Evolutionary conservation across 2,329 filamentous ascomycete species (phyloP).

Genomic region (Colletotrichum neosansevieriae): DNA sequence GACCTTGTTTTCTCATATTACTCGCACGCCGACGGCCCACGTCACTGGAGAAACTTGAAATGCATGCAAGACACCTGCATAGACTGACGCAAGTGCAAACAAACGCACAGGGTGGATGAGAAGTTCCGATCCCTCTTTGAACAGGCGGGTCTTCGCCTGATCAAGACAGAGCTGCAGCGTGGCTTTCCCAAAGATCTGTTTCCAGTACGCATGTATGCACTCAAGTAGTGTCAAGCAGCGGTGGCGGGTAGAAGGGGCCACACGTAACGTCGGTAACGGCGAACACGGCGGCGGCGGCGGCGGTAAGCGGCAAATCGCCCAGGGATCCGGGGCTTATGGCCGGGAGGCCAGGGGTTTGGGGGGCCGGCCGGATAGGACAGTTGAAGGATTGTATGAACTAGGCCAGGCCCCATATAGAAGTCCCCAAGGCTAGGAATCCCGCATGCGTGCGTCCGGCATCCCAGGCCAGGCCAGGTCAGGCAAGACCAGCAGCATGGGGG

Average conservation of each 20-base stretch:
- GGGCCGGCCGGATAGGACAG: conserved; percentile 26
- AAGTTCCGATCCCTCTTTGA: conserved; percentile 80
- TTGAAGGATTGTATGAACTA: neutral
- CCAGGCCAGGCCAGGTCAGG: conserved; percentile 3
- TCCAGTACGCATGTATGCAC: conserved; percentile 82
- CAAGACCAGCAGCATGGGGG: conserved; percentile 11
- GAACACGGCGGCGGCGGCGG: conserved; percentile 13
- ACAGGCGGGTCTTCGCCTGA: conserved; percentile 74
- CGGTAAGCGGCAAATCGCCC: conserved; percentile 34
- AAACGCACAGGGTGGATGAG: conserved; percentile 68
- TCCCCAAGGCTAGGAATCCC: conserved; percentile 10
- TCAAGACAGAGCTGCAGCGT: conserved; percentile 78
- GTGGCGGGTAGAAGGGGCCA: conserved; percentile 23
- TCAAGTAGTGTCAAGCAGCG: conserved; percentile 57
- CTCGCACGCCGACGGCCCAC: conserved; percentile 18
- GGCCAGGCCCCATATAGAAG: neutral
- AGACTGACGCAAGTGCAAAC: conserved; percentile 29
- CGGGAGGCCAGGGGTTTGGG: conserved; percentile 17
- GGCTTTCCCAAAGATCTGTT: conserved; percentile 78
- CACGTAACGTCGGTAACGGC: neutral
- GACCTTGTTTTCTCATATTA: conserved; percentile 11
- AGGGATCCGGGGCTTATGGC: conserved; percentile 30
- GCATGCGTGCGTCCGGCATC: conserved; percentile 15
- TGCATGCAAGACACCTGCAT: conserved; percentile 38
- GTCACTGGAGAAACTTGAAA: conserved; percentile 5